These are phyloP conservation scores for Sesbania bispinosa DNA, from an alignment of 306 rosid species.

Conservation along the genomic window DNA sequence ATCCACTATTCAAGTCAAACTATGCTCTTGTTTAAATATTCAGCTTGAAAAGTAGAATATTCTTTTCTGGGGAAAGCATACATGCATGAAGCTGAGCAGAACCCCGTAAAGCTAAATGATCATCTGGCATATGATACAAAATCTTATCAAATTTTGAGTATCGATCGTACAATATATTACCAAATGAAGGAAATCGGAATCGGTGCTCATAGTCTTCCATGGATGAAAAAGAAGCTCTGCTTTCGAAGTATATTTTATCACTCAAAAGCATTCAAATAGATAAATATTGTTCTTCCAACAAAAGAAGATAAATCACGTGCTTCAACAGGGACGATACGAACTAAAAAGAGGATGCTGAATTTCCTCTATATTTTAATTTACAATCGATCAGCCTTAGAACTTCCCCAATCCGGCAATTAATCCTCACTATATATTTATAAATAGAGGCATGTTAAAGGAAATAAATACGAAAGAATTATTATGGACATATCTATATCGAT, in stretches of 20 bases:
- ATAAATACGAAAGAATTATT: no score
- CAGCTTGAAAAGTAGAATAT: conserved; percentile 26
- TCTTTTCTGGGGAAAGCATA: neutral
- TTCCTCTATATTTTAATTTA: neutral
- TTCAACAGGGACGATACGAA: neutral
- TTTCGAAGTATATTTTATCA: conserved; percentile 29
- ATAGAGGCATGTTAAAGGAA: no score
- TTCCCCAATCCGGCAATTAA: neutral
- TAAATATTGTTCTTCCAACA: conserved; percentile 7
- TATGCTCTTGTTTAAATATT: conserved; percentile 3
- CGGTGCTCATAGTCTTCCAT: conserved; percentile 30
- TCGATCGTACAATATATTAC: conserved; percentile 10
- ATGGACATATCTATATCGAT: no score
- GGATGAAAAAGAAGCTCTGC: conserved; percentile 36
- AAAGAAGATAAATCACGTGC: conserved; percentile 35
- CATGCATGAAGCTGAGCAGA: neutral
- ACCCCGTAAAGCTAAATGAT: conserved; percentile 16
- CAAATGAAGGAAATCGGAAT: conserved; percentile 30
- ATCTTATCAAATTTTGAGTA: conserved; percentile 10
- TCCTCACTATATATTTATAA: neutral
- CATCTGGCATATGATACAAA: conserved; percentile 14
- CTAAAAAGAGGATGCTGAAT: neutral
- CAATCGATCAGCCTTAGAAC: neutral
- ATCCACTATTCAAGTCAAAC: conserved; percentile 32
- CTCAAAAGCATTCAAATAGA: conserved; percentile 22